Percentiles rank a stretch among this genome's conserved stretches.
phyloP scores from a whole-genome alignment of 352 stramenopile genomes.

The Globisporangium irregulare region DNA sequence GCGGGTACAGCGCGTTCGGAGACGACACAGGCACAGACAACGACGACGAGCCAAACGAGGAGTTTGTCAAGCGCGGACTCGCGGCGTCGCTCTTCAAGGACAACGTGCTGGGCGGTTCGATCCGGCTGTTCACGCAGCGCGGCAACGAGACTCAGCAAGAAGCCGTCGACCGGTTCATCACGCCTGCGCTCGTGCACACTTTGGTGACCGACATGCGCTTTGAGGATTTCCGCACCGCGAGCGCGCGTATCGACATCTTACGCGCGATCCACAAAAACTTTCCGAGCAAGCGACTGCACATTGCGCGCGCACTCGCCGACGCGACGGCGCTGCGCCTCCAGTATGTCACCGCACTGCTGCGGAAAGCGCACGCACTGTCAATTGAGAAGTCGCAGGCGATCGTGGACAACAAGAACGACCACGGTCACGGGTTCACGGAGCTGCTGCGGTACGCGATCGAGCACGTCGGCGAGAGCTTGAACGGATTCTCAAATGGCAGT shows the following conservation, averaged over 20 bases:
- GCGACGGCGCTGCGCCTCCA: conserved; percentile 61
- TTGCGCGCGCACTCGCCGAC: conserved; percentile 70
- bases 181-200: conserved; percentile 67
- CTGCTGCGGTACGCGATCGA: conserved; percentile 82
- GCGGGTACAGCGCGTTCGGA: conserved; percentile 59
- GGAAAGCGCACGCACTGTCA: conserved; percentile 41
- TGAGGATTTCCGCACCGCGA: conserved; percentile 84
- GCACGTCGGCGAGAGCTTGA: conserved; percentile 59
- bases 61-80: conserved; percentile 81
- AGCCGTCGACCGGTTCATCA: conserved; percentile 69
- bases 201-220: conserved; percentile 81
- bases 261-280: conserved; percentile 85
- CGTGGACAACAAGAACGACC: conserved; percentile 59
- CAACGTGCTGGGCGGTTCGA: conserved; percentile 29
- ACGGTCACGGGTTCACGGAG: conserved; percentile 80
- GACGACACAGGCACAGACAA: conserved; percentile 78
- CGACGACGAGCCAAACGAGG: conserved; percentile 73
- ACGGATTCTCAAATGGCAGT: conserved; percentile 21
- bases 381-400: conserved; percentile 63
- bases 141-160: conserved; percentile 42
- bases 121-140: conserved; percentile 22
- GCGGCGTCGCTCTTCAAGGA: conserved; percentile 77
- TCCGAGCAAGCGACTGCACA: conserved; percentile 60
- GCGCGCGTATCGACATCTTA: conserved; percentile 73
- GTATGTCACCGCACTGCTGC: conserved; percentile 58